Conservation (phyloP, 352 stramenopile genomes). For the Phytophthora europaea region DNA sequence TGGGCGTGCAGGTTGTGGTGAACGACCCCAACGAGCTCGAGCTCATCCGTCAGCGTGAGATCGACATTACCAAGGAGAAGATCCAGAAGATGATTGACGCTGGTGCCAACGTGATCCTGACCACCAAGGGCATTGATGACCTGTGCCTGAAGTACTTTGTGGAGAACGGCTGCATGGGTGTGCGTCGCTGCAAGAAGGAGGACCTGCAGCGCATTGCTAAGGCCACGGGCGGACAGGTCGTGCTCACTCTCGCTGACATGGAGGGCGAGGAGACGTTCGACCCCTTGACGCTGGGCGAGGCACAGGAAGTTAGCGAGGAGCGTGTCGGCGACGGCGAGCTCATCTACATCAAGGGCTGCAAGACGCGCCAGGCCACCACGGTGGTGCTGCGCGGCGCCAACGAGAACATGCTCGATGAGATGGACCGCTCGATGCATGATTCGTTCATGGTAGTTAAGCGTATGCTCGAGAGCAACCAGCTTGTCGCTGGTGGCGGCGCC, state of each 20-base stretch:
- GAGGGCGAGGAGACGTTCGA: conserved; percentile 99
- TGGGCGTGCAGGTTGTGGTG: conserved; percentile 95
- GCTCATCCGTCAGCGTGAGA: conserved; percentile 98
- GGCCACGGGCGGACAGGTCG: conserved; percentile 97
- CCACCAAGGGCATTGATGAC: conserved; percentile 99
- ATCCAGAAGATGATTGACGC: conserved; percentile 99
- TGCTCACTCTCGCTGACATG: conserved; percentile 98
- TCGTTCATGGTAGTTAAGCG: conserved; percentile 99
- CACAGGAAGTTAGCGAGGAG: conserved; percentile 95
- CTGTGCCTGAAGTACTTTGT: conserved; percentile 99
- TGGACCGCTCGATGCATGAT: conserved; percentile 99
- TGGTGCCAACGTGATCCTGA: conserved; percentile 99
- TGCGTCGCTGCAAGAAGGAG: conserved; percentile 98
- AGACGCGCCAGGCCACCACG: conserved; percentile 94
- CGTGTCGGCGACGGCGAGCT: conserved; percentile 99
- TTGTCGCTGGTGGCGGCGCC: conserved; percentile 98
- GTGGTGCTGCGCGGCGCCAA: conserved; percentile 99
- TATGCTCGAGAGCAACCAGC: conserved; percentile 99
- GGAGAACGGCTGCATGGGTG: conserved; percentile 97
- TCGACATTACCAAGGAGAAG: conserved; percentile 99
- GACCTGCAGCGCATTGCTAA: conserved; percentile 99
- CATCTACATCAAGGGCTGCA: conserved; percentile 99
- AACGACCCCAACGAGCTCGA: conserved; percentile 97
- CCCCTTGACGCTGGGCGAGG: conserved; percentile 91
- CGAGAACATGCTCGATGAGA: conserved; percentile 99